Conservation (phyloP, 371 early-diverging fungal species). For the Mortierella sp. region DNA sequence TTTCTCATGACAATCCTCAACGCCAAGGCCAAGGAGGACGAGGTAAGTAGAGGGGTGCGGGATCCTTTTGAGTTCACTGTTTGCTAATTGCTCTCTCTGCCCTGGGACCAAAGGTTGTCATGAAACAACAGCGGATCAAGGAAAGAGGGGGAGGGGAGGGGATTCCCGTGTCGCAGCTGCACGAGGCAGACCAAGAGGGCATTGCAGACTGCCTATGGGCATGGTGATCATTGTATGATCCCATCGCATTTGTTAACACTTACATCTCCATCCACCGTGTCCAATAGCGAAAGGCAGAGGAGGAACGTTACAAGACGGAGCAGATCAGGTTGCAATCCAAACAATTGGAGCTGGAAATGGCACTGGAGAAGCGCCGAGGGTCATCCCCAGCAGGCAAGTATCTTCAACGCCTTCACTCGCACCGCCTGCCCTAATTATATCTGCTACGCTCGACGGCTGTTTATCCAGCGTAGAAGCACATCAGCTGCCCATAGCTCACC, state of each 20-base stretch:
- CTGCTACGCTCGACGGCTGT: background rate
- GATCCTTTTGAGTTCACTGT: background rate
- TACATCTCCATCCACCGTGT: background rate
- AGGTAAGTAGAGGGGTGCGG: slow-evolving; percentile 19
- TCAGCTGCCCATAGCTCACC: background rate
- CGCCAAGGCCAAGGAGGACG: slow-evolving; percentile 52
- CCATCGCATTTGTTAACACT: background rate
- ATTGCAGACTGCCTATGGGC: too few species aligned
- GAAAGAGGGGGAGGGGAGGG: too few species aligned
- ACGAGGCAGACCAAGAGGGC: too few species aligned
- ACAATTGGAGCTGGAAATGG: slow-evolving; percentile 53
- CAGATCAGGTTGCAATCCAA: slow-evolving; percentile 52
- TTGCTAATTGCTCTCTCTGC: too few species aligned
- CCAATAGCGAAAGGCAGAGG: slow-evolving; percentile 52
- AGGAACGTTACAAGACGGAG: slow-evolving; percentile 56
- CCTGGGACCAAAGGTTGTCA: too few species aligned
- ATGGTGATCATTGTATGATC: background rate
- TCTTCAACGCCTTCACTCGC: background rate
- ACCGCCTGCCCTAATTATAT: background rate
- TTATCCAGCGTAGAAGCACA: background rate
- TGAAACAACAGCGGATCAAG: too few species aligned
- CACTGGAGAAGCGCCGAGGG: slow-evolving; percentile 45
- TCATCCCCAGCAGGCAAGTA: slow-evolving; percentile 37
- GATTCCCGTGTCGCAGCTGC: too few species aligned
- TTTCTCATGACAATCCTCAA: slow-evolving; percentile 44